phyloP scores from a whole-genome alignment of 495 filamentous ascomycete genomes.

The Viridothelium virens region DNA sequence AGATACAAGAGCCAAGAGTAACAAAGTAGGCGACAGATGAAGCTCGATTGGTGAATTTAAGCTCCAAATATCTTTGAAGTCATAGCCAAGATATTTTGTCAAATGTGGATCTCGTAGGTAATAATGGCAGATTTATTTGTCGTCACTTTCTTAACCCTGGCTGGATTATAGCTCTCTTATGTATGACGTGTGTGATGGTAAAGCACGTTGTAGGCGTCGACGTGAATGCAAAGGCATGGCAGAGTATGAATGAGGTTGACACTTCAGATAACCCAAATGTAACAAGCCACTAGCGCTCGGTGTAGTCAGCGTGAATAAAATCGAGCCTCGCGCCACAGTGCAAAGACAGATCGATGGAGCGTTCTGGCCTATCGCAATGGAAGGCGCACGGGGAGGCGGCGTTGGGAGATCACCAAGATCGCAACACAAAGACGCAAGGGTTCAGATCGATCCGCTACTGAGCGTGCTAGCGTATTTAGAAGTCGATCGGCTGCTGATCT shows the following conservation, averaged over 20 bases:
- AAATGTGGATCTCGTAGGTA: background rate
- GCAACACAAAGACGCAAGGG: background rate
- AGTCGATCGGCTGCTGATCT: background rate
- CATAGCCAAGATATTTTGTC: background rate
- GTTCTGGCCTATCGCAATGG: constrained; percentile 6
- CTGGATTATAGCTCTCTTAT: background rate
- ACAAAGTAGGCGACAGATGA: background rate
- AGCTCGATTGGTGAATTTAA: too few relatives aligned
- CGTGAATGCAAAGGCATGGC: background rate
- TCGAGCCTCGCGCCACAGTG: background rate
- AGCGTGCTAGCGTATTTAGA: background rate
- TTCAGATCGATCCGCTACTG: constrained; percentile 1
- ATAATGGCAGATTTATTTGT: too few relatives aligned
- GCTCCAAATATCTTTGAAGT: too few relatives aligned
- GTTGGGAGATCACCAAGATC: constrained; percentile 10
- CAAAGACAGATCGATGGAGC: background rate
- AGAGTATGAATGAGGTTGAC: background rate
- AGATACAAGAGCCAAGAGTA: background rate
- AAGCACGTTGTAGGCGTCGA: background rate
- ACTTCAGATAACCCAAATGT: background rate
- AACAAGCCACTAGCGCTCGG: background rate
- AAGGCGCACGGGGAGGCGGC: background rate
- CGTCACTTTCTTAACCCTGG: too few relatives aligned
- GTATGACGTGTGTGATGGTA: background rate
- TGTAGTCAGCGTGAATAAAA: background rate